Evolutionary conservation across 2,329 filamentous ascomycete species (phyloP).

Genomic region (Xylaria sp.): DNA sequence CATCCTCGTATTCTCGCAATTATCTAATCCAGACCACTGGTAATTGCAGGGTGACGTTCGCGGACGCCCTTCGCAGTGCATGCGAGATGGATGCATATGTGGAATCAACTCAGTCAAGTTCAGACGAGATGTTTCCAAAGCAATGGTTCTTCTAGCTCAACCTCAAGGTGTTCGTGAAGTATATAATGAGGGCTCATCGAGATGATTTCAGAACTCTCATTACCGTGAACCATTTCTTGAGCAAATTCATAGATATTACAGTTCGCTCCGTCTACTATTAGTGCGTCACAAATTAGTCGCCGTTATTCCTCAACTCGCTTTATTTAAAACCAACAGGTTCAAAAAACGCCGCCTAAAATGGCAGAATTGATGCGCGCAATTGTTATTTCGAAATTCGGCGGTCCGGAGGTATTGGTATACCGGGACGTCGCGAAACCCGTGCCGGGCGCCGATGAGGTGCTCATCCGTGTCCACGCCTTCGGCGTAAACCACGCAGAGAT

Average conservation of each 20-base stretch:
- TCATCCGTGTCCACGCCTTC: constrained; percentile 55
- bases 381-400: constrained; percentile 50
- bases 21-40: neutral
- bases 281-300: neutral
- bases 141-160: neutral
- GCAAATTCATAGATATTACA: neutral
- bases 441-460: constrained; percentile 46
- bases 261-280: neutral
- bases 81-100: constrained; percentile 18
- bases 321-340: neutral
- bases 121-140: constrained; percentile 19
- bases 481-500: constrained; percentile 59
- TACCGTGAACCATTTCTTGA: neutral
- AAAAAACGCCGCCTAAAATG: constrained; percentile 14
- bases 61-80: neutral
- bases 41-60: neutral
- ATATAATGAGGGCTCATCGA: neutral
- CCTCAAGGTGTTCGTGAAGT: neutral
- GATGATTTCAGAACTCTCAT: neutral
- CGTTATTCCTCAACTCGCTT: neutral
- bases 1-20: neutral
- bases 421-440: constrained; percentile 46
- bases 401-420: constrained; percentile 47
- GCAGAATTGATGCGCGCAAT: constrained; percentile 50
- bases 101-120: constrained; percentile 22